These are phyloP conservation scores for Aspergillus piperis DNA, from an alignment of 2,329 filamentous ascomycete species.

Conservation along the genomic window DNA sequence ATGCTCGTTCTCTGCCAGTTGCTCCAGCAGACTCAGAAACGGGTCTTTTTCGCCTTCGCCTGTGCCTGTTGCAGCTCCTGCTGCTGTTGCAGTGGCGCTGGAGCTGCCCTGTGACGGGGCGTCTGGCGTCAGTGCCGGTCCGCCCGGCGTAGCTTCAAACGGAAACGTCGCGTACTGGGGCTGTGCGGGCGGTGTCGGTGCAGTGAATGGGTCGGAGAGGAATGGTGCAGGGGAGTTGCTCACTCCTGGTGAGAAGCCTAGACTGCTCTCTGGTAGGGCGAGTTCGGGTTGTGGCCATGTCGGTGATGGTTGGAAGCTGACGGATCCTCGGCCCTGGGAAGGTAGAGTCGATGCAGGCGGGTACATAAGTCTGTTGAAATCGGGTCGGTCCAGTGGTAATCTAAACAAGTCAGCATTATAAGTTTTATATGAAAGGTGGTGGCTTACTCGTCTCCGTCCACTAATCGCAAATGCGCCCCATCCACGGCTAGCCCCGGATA, in stretches of 20 bases:
- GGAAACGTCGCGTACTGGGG: constrained; percentile 43
- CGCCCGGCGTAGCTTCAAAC: constrained; percentile 31
- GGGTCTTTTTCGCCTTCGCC: constrained; percentile 72
- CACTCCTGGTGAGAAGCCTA: constrained; percentile 43
- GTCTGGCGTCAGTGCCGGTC: constrained; percentile 38
- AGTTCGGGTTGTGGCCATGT: constrained; percentile 22
- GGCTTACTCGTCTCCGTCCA: constrained; percentile 62
- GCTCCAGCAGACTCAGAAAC: constrained; percentile 75
- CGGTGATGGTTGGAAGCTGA: constrained; percentile 24
- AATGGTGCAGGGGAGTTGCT: constrained; percentile 37
- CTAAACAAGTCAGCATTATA: background rate
- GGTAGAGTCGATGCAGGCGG: constrained; percentile 12
- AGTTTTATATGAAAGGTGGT: background rate
- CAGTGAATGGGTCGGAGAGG: constrained; percentile 31
- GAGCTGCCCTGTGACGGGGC: constrained; percentile 45
- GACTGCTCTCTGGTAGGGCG: constrained; percentile 17
- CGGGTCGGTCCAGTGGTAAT: constrained; percentile 16
- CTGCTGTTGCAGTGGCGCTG: constrained; percentile 26
- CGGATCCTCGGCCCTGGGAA: constrained; percentile 21
- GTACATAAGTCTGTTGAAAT: constrained; percentile 23
- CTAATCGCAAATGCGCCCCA: constrained; percentile 70
- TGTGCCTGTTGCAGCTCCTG: constrained; percentile 28
- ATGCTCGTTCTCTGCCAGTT: constrained; percentile 79
- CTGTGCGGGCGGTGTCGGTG: constrained; percentile 32
- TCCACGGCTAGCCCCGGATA: constrained; percentile 74